Percentiles rank a stretch among this genome's conserved stretches.
phyloP scores from a whole-genome alignment of 2,329 filamentous ascomycete species.

The Xylaria sp. region DNA sequence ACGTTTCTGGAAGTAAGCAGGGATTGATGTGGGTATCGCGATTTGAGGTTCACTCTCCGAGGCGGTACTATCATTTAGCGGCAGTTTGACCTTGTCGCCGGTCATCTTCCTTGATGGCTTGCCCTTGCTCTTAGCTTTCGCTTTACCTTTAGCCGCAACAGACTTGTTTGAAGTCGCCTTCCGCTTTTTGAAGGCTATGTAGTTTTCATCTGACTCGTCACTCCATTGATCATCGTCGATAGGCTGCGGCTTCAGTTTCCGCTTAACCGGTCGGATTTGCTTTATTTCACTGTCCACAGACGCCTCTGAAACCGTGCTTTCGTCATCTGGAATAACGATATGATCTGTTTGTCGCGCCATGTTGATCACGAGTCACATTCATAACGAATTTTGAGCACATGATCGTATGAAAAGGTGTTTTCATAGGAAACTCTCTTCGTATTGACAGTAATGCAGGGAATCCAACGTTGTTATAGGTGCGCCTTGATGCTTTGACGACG shows the following conservation, averaged over 20 bases:
- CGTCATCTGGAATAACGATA: conserved; percentile 45
- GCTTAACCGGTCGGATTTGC: conserved; percentile 35
- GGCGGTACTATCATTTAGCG: conserved; percentile 47
- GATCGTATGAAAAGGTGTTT: conserved; percentile 5
- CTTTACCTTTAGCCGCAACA: conserved; percentile 35
- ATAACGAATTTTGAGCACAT: conserved; percentile 33
- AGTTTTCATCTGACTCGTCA: conserved; percentile 42
- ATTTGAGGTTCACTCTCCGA: conserved; percentile 54
- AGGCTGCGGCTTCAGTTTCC: conserved; percentile 35
- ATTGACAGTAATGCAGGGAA: not conserved
- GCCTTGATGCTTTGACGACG: not conserved
- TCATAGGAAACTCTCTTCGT: not conserved
- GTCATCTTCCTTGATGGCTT: conserved; percentile 30
- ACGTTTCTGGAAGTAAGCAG: conserved; percentile 77
- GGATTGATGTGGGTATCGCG: conserved; percentile 66
- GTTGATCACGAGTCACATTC: conserved; percentile 9
- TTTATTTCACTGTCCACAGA: conserved; percentile 31
- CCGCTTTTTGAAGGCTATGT: conserved; percentile 40
- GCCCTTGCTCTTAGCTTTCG: conserved; percentile 33
- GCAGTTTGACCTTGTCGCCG: conserved; percentile 26
- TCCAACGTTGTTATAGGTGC: conserved; percentile 7
- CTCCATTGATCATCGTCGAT: conserved; percentile 42
- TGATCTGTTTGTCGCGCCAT: conserved; percentile 38
- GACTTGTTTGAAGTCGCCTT: conserved; percentile 36
- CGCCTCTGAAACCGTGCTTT: conserved; percentile 41